A percentile compares a stretch with the other conserved stretches of the same genome.
These are phyloP conservation scores for Picea mariana DNA, from an alignment of 83 land plant genomes.

Conservation along the genomic window DNA sequence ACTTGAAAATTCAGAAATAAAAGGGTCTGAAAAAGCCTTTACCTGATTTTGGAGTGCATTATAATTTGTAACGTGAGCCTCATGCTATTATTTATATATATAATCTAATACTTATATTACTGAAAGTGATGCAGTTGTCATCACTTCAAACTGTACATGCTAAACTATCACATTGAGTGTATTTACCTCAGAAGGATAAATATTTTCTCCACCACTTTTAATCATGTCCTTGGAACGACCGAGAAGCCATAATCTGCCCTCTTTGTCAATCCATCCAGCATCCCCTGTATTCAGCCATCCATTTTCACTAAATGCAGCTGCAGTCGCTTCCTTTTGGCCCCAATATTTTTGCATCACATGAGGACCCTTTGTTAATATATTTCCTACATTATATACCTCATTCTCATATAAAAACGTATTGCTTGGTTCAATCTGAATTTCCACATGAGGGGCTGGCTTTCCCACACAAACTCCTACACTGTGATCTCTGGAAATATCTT, in stretches of 20 bases:
- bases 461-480: conserved; percentile 71
- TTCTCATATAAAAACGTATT: too few species aligned
- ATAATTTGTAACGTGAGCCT: too few species aligned
- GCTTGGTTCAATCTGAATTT: conserved; percentile 33
- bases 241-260: conserved; percentile 59
- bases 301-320: conserved; percentile 24
- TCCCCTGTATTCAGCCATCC: conserved; percentile 85
- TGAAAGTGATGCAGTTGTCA: too few species aligned
- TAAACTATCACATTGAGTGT: too few species aligned
- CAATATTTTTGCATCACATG: conserved; percentile 89
- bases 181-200: conserved; percentile 91
- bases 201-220: conserved; percentile 96
- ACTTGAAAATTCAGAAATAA: too few species aligned
- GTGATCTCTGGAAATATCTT: conserved; percentile 7
- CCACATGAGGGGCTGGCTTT: conserved; percentile 80
- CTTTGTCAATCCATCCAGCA: too few species aligned
- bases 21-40: too few species aligned
- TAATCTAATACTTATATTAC: too few species aligned
- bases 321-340: conserved; percentile 33
- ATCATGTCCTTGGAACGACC: conserved; percentile 80
- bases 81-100: too few species aligned
- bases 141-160: too few species aligned
- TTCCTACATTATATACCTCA: conserved; percentile 31
- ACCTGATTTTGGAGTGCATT: too few species aligned
- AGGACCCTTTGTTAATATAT: conserved; percentile 77